phyloP scores from a whole-genome alignment of 2,329 filamentous ascomycete genomes.

The Reticulascus tulasneorum region DNA sequence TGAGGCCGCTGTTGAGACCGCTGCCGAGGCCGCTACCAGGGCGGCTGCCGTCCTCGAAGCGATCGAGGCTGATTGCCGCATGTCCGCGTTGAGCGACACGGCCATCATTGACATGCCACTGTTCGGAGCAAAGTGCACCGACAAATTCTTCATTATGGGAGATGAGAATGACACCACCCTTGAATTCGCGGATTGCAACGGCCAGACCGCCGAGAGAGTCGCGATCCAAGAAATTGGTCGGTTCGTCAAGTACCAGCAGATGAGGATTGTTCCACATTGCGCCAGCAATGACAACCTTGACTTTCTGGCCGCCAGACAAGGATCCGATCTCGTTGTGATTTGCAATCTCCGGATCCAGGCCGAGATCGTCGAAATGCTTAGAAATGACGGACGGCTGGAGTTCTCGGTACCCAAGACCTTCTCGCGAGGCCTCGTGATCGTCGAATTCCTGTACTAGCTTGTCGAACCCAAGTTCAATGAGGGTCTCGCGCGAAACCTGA shows the following conservation, averaged over 20 bases:
- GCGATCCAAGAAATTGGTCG: conserved; percentile 98
- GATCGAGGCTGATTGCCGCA: conserved; percentile 68
- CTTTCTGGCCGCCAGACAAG: conserved; percentile 94
- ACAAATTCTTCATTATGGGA: conserved; percentile 99
- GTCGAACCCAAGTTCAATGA: conserved; percentile 78
- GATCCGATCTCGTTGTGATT: conserved; percentile 98
- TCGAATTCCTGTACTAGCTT: conserved; percentile 98
- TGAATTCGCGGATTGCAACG: conserved; percentile 97
- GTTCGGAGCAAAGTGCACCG: conserved; percentile 89
- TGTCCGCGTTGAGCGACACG: conserved; percentile 81
- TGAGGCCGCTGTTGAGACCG: conserved; percentile 54
- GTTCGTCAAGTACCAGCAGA: conserved; percentile 93
- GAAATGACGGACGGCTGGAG: conserved; percentile 91
- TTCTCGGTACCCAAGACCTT: conserved; percentile 93
- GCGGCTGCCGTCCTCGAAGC: conserved; percentile 77
- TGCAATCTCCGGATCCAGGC: conserved; percentile 93
- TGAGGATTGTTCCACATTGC: conserved; percentile 99
- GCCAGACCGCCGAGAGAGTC: conserved; percentile 94
- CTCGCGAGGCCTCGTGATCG: conserved; percentile 96
- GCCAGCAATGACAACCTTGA: conserved; percentile 95
- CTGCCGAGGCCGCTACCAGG: conserved; percentile 53
- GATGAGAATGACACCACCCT: conserved; percentile 98
- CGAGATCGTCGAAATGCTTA: conserved; percentile 97
- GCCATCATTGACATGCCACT: conserved; percentile 91
- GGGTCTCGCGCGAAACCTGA: conserved; percentile 88